Conservation (phyloP, 2,329 filamentous ascomycete genomes). For the Diaporthe longicolla region DNA sequence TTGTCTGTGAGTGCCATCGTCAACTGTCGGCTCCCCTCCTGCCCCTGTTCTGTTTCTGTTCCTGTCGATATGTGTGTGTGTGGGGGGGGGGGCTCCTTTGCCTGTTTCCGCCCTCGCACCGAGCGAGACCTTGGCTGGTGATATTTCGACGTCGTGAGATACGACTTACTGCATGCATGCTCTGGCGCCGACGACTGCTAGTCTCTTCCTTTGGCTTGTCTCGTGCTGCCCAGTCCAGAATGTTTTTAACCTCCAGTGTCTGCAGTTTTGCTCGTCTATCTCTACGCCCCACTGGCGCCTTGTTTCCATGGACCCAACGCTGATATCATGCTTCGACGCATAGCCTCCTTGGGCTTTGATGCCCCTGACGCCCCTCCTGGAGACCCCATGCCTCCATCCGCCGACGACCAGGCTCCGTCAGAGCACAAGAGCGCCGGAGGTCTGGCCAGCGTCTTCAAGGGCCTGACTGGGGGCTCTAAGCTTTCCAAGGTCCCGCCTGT, state of each 20-base stretch:
- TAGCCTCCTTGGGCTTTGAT: slow-evolving; percentile 60
- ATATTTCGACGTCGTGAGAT: slow-evolving; percentile 4
- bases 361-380: slow-evolving; percentile 55
- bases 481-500: slow-evolving; percentile 65
- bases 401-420: slow-evolving; percentile 62
- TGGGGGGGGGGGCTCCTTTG: slow-evolving; percentile 18
- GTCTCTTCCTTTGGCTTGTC: not conserved
- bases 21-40: not conserved
- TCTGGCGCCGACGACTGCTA: slow-evolving; percentile 11
- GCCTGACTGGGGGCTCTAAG: slow-evolving; percentile 67
- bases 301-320: slow-evolving; percentile 45
- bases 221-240: slow-evolving; percentile 2
- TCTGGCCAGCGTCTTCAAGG: slow-evolving; percentile 75
- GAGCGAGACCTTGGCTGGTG: not conserved
- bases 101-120: not conserved
- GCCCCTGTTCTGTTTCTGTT: slow-evolving; percentile 13
- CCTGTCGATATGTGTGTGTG: slow-evolving; percentile 21
- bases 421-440: slow-evolving; percentile 70
- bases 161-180: not conserved
- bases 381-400: slow-evolving; percentile 71
- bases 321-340: slow-evolving; percentile 58
- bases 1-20: slow-evolving; percentile 27
- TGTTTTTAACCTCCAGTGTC: slow-evolving; percentile 29
- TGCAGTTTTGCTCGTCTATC: slow-evolving; percentile 31
- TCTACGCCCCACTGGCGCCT: slow-evolving; percentile 5